phyloP scores from a whole-genome alignment of 2,329 filamentous ascomycete species.

The Stromatinia cepivora region DNA sequence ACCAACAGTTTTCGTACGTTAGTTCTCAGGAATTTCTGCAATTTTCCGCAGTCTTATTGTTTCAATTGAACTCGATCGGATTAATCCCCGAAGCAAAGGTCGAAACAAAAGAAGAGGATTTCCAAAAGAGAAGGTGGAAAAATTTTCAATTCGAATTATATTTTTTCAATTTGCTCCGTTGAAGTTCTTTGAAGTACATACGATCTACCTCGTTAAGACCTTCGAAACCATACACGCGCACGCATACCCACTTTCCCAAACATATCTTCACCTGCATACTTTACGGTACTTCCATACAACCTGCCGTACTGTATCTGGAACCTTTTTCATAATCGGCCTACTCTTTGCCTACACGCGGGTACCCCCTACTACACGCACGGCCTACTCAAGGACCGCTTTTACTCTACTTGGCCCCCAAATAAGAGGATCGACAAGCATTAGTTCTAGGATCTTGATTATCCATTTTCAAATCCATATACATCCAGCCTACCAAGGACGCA shows the following conservation, averaged over 20 bases:
- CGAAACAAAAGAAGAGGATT: constrained; percentile 19
- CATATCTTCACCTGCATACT: constrained; percentile 16
- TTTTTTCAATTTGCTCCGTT: background rate
- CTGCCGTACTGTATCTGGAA: constrained; percentile 4
- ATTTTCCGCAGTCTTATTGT: constrained; percentile 23
- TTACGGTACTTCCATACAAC: background rate
- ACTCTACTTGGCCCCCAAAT: constrained; percentile 13
- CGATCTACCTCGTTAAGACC: background rate
- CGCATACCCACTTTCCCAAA: constrained; percentile 13
- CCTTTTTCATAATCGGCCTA: background rate
- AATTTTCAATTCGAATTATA: background rate
- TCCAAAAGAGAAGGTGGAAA: constrained; percentile 6
- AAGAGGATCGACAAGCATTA: constrained; percentile 15
- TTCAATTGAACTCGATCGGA: constrained; percentile 22
- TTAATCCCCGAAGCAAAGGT: constrained; percentile 19
- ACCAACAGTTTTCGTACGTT: constrained; percentile 25
- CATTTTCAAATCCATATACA: constrained; percentile 3
- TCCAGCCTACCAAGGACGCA: constrained; percentile 15
- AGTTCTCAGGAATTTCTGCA: constrained; percentile 22
- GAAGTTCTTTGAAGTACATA: constrained; percentile 6
- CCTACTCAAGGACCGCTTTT: constrained; percentile 12
- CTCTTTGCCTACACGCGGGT: constrained; percentile 1
- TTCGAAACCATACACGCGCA: constrained; percentile 2
- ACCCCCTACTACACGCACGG: constrained; percentile 14
- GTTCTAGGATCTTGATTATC: background rate